Evolutionary conservation across 805 yeast genomes (phyloP).

Genomic region (Candida hungchunana): DNA sequence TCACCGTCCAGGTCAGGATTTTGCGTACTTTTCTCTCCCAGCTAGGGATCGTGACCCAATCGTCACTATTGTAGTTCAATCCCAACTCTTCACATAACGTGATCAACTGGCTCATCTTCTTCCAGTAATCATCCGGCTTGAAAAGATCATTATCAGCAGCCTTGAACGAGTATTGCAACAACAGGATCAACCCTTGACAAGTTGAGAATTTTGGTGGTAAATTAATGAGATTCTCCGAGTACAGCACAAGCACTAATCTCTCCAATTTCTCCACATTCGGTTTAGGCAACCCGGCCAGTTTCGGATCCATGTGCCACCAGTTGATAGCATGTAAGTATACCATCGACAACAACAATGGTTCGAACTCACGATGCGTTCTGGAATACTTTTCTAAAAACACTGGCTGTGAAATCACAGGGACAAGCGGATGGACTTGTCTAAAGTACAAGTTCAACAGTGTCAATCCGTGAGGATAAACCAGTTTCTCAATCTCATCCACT

Average conservation of each 20-base stretch:
- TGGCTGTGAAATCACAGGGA: slow-evolving; percentile 26
- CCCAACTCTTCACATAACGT: slow-evolving; percentile 28
- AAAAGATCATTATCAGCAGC: slow-evolving; percentile 11
- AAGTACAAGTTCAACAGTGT: slow-evolving; percentile 24
- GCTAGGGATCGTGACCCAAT: slow-evolving; percentile 25
- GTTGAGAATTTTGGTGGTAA: slow-evolving; percentile 31
- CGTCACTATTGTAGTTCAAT: slow-evolving; percentile 23
- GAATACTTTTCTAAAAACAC: slow-evolving; percentile 28
- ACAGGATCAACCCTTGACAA: slow-evolving; percentile 36
- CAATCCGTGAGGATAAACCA: slow-evolving; percentile 23
- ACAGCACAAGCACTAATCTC: slow-evolving; percentile 23
- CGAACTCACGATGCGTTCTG: slow-evolving; percentile 28
- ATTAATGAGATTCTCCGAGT: slow-evolving; percentile 25
- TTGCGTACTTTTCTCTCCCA: slow-evolving; percentile 29
- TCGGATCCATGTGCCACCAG: slow-evolving; percentile 23
- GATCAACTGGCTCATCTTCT: slow-evolving; percentile 21
- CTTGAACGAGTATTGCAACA: slow-evolving; percentile 25
- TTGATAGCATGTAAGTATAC: slow-evolving; percentile 28
- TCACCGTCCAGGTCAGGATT: slow-evolving; percentile 24
- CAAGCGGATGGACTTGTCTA: slow-evolving; percentile 25
- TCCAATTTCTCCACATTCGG: slow-evolving; percentile 27
- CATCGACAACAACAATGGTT: slow-evolving; percentile 26
- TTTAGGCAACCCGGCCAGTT: slow-evolving; percentile 5
- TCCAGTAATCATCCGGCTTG: slow-evolving; percentile 20
- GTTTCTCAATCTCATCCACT: slow-evolving; percentile 27